Percentiles rank a stretch among this genome's conserved stretches.
Conservation (phyloP, 345 rosid genomes). For the Laguncularia racemosa region DNA sequence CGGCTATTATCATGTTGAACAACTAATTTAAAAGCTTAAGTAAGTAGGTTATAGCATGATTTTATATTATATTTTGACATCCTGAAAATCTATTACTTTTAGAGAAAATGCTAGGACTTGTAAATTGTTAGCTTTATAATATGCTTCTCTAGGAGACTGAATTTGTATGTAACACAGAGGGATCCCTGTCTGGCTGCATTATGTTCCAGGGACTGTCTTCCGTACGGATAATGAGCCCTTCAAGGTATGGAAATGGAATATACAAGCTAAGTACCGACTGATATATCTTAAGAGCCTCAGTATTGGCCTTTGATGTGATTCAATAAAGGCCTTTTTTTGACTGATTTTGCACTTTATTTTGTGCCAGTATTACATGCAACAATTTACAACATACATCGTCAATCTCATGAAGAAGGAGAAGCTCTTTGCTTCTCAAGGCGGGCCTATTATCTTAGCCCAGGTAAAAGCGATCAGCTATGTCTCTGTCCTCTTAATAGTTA, state of each 20-base stretch:
- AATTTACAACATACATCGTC: slow-evolving; percentile 64
- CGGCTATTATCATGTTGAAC: no score
- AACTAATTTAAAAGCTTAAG: no score
- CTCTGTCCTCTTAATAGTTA: background rate
- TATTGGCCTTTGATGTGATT: background rate
- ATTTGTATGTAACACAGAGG: slow-evolving; percentile 37
- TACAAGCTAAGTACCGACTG: slow-evolving; percentile 2
- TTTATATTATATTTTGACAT: no score
- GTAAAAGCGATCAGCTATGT: slow-evolving; percentile 20
- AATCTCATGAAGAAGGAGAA: slow-evolving; percentile 78
- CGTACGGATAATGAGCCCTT: slow-evolving; percentile 75
- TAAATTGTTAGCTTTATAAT: background rate
- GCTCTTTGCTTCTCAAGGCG: slow-evolving; percentile 92
- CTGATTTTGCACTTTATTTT: slow-evolving; percentile 12
- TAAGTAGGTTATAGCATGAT: no score
- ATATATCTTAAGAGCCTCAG: background rate
- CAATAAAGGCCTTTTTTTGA: background rate
- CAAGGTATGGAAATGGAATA: slow-evolving; percentile 38
- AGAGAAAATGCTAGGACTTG: no score
- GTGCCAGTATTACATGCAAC: slow-evolving; percentile 72
- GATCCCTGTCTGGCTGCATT: slow-evolving; percentile 89
- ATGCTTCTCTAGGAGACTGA: background rate
- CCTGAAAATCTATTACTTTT: no score
- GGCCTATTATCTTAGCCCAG: slow-evolving; percentile 95
- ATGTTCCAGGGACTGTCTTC: slow-evolving; percentile 79